phyloP scores from a whole-genome alignment of 257 asterid genomes.

The Cinchona pubescens region DNA sequence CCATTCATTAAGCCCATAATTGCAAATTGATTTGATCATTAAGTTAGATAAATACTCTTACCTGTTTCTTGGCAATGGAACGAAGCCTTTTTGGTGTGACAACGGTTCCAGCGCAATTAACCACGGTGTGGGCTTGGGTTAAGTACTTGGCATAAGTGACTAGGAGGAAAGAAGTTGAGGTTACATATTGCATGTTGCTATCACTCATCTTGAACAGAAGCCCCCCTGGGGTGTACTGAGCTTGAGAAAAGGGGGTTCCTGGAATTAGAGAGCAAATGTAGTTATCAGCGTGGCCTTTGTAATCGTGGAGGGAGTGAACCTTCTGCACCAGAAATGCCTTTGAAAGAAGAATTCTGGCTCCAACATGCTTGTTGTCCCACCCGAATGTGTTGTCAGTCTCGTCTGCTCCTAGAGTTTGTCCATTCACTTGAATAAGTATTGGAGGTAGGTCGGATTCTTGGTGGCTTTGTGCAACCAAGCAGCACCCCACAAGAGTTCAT shows the following conservation, averaged over 20 bases:
- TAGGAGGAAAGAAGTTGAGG: conserved; percentile 79
- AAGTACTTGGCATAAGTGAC: conserved; percentile 88
- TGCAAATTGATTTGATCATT: neutral
- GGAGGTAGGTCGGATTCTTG: conserved; percentile 58
- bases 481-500: conserved; percentile 98
- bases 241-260: conserved; percentile 61
- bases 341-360: conserved; percentile 90
- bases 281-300: conserved; percentile 91
- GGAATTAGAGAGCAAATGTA: conserved; percentile 87
- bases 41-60: neutral
- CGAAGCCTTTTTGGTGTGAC: conserved; percentile 73
- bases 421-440: conserved; percentile 85
- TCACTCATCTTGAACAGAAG: conserved; percentile 90
- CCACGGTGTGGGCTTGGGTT: conserved; percentile 57
- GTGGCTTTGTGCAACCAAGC: conserved; percentile 97
- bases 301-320: conserved; percentile 77
- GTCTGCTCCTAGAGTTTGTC: conserved; percentile 86
- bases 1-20: too few species aligned
- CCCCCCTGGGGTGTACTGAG: conserved; percentile 96
- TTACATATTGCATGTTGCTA: conserved; percentile 86
- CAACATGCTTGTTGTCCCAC: conserved; percentile 98
- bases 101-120: conserved; percentile 68
- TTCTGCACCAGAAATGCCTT: conserved; percentile 94
- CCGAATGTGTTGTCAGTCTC: conserved; percentile 88
- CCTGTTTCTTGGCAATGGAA: conserved; percentile 79